Conservation (phyloP, 805 yeast species). For the Vanderwaltozyma yarrowii region DNA sequence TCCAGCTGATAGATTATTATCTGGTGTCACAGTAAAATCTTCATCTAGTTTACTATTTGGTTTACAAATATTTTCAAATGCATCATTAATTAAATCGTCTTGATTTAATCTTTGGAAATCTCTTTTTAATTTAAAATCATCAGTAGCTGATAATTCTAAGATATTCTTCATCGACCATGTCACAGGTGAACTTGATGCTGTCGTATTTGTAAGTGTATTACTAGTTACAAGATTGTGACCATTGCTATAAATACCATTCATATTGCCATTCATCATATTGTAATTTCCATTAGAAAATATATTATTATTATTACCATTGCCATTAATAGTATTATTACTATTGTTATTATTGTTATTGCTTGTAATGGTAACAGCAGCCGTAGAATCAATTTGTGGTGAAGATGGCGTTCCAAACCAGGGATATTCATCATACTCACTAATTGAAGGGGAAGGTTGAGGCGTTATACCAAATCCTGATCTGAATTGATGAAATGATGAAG, state of each 20-base stretch:
- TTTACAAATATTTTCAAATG: conserved; percentile 16
- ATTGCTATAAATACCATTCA: too few relatives aligned
- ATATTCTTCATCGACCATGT: not conserved
- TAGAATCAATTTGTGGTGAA: conserved; percentile 17
- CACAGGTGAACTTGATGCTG: not conserved
- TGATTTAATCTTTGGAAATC: conserved; percentile 22
- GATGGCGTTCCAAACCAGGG: conserved; percentile 31
- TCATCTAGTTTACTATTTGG: not conserved
- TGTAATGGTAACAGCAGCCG: not conserved
- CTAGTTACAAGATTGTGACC: not conserved
- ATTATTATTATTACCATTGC: too few relatives aligned
- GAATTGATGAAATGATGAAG: conserved; percentile 3
- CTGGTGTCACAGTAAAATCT: conserved; percentile 5
- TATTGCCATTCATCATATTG: too few relatives aligned
- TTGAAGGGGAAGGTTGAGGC: conserved; percentile 30
- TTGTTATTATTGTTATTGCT: not conserved
- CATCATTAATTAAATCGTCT: conserved; percentile 20
- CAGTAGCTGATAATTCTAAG: conserved; percentile 4
- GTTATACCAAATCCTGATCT: conserved; percentile 8
- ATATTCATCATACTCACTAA: conserved; percentile 31
- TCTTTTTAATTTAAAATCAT: conserved; percentile 15
- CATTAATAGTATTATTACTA: too few relatives aligned
- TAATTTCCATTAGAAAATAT: too few relatives aligned
- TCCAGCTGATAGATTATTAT: conserved; percentile 18
- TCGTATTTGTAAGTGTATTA: not conserved